phyloP scores from a whole-genome alignment of 2,329 filamentous ascomycete species.

The Ophiostoma sp. region DNA sequence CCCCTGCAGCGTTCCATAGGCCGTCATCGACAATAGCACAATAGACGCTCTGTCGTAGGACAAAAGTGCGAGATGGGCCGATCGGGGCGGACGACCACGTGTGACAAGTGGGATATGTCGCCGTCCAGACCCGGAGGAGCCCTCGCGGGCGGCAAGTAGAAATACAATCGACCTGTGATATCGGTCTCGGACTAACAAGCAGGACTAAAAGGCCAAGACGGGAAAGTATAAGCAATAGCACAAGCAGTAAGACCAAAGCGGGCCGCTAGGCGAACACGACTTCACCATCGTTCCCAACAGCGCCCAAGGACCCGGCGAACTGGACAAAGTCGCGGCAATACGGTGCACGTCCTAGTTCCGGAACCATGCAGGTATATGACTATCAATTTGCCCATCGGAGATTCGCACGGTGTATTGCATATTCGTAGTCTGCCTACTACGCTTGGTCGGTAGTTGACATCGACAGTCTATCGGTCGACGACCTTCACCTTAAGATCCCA shows the following conservation, averaged over 20 bases:
- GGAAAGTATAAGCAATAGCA: neutral
- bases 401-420: neutral
- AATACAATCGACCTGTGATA: too few species aligned
- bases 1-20: neutral
- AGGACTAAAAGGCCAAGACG: too few species aligned
- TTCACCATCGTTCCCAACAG: neutral
- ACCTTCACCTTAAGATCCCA: too few species aligned
- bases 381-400: neutral
- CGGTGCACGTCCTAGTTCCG: neutral
- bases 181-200: too few species aligned
- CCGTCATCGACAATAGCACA: neutral
- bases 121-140: neutral
- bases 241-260: neutral
- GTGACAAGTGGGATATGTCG: neutral
- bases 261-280: neutral
- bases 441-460: too few species aligned
- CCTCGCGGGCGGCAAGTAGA: neutral
- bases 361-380: neutral
- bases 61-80: slow-evolving; percentile 2
- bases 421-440: neutral
- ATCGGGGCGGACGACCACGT: slow-evolving; percentile 1
- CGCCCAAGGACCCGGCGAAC: neutral
- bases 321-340: slow-evolving; percentile 6
- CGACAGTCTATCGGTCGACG: too few species aligned
- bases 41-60: neutral